These are phyloP conservation scores for Dendrobium chrysotoxum DNA, from an alignment of 106 monocot genomes.

Conservation along the genomic window DNA sequence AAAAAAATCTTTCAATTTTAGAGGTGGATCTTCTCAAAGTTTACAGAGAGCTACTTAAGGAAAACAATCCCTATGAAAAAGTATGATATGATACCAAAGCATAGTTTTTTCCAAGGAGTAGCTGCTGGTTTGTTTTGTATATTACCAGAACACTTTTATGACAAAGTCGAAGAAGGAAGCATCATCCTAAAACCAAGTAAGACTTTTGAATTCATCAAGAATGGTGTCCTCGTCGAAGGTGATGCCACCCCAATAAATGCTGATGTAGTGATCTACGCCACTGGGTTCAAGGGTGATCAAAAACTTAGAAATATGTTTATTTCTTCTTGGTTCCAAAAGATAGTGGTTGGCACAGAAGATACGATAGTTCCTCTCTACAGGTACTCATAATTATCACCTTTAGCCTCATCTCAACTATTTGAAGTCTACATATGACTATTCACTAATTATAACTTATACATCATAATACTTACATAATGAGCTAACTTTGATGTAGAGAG, in stretches of 20 bases:
- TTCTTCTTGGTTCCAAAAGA: slow-evolving; percentile 24
- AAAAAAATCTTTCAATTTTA: slow-evolving; percentile 1
- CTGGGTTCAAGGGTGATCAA: slow-evolving; percentile 58
- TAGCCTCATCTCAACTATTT: too few species aligned
- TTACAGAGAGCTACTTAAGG: slow-evolving; percentile 51
- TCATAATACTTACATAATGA: not conserved
- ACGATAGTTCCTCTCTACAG: slow-evolving; percentile 55
- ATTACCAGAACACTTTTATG: slow-evolving; percentile 53
- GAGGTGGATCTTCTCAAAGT: slow-evolving; percentile 58
- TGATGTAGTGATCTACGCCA: slow-evolving; percentile 69
- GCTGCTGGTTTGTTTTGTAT: slow-evolving; percentile 19
- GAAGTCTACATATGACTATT: too few species aligned
- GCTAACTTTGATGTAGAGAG: slow-evolving; percentile 25
- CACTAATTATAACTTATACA: not conserved
- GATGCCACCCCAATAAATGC: slow-evolving; percentile 7
- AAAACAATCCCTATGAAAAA: slow-evolving; percentile 47
- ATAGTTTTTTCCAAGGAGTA: slow-evolving; percentile 39
- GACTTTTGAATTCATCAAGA: slow-evolving; percentile 41
- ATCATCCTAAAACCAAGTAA: slow-evolving; percentile 40
- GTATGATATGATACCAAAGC: slow-evolving; percentile 60
- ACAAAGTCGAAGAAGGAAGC: slow-evolving; percentile 65
- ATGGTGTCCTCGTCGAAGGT: slow-evolving; percentile 44
- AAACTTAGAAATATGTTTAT: slow-evolving; percentile 55
- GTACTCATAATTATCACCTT: slow-evolving; percentile 11
- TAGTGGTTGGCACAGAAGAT: slow-evolving; percentile 21